Evolutionary conservation across 768 basidiomycete species (phyloP).

Genomic region (Trametopsis cervina): DNA sequence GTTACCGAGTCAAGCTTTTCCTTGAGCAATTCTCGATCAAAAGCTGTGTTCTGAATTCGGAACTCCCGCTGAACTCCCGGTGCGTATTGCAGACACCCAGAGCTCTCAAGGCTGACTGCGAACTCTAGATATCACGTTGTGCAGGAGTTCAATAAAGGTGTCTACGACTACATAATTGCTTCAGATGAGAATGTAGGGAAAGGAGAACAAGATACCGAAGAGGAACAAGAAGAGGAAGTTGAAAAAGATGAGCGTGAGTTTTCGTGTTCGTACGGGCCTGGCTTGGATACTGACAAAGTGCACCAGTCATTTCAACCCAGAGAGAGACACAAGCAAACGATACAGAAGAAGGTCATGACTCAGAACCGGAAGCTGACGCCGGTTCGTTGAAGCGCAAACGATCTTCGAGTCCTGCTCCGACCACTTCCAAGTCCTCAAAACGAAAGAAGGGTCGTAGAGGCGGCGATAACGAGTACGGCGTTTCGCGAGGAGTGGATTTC

Average conservation of each 20-base stretch:
- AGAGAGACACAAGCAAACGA: slow-evolving; percentile 24
- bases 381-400: slow-evolving; percentile 51
- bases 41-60: slow-evolving; percentile 92
- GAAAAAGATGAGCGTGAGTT: slow-evolving; percentile 28
- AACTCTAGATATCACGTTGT: slow-evolving; percentile 82
- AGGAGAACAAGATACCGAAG: slow-evolving; percentile 39
- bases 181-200: slow-evolving; percentile 79
- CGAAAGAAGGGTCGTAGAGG: slow-evolving; percentile 38
- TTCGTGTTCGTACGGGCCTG: no score
- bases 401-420: slow-evolving; percentile 30
- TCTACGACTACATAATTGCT: slow-evolving; percentile 98
- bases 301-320: slow-evolving; percentile 56
- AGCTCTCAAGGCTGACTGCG: no score
- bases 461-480: slow-evolving; percentile 79
- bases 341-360: slow-evolving; percentile 14
- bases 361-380: slow-evolving; percentile 17
- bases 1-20: slow-evolving; percentile 95
- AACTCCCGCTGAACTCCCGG: slow-evolving; percentile 93
- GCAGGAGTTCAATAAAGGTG: slow-evolving; percentile 97
- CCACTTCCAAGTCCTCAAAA: slow-evolving; percentile 38
- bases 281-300: no score
- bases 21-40: slow-evolving; percentile 96
- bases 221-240: slow-evolving; percentile 34
- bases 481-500: slow-evolving; percentile 95
- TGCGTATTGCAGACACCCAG: no score